These are phyloP conservation scores for Candida suzukii DNA, from an alignment of 805 yeast species.

Conservation along the genomic window DNA sequence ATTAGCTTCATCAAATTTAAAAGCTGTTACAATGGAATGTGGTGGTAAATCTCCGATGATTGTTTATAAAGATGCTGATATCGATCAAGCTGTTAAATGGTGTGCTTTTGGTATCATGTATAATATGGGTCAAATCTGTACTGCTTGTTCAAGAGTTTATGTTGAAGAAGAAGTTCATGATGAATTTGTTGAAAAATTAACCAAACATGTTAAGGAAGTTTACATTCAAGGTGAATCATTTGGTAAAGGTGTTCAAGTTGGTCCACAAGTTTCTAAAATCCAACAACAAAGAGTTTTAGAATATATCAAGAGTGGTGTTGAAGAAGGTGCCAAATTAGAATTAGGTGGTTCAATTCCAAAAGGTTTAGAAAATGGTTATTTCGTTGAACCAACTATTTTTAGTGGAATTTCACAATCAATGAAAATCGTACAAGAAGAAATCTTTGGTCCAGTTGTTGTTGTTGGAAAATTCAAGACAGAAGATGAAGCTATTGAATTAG, in stretches of 20 bases:
- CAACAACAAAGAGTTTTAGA: slow-evolving; percentile 75
- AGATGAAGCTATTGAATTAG: slow-evolving; percentile 72
- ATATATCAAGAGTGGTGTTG: slow-evolving; percentile 69
- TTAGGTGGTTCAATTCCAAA: slow-evolving; percentile 53
- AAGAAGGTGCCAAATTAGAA: slow-evolving; percentile 75
- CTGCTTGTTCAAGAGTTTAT: slow-evolving; percentile 89
- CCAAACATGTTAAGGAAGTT: slow-evolving; percentile 39
- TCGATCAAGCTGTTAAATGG: slow-evolving; percentile 68
- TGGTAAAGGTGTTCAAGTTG: slow-evolving; percentile 71
- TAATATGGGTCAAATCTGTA: slow-evolving; percentile 95
- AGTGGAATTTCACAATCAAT: slow-evolving; percentile 62
- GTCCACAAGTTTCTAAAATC: slow-evolving; percentile 81
- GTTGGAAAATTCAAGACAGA: slow-evolving; percentile 73
- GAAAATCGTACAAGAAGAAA: slow-evolving; percentile 70
- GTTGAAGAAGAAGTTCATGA: slow-evolving; percentile 84
- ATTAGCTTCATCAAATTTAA: slow-evolving; percentile 75
- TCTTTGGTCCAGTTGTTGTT: slow-evolving; percentile 89
- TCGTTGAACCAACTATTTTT: slow-evolving; percentile 66
- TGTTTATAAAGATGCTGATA: slow-evolving; percentile 78
- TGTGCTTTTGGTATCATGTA: slow-evolving; percentile 79
- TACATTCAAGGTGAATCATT: slow-evolving; percentile 79
- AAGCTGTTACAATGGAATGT: slow-evolving; percentile 88
- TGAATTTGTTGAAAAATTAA: slow-evolving; percentile 56
- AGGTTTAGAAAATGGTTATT: slow-evolving; percentile 49
- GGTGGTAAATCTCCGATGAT: slow-evolving; percentile 97